Evolutionary conservation across 2,329 filamentous ascomycete species (phyloP).

Genomic region (Cercospora citrullina): DNA sequence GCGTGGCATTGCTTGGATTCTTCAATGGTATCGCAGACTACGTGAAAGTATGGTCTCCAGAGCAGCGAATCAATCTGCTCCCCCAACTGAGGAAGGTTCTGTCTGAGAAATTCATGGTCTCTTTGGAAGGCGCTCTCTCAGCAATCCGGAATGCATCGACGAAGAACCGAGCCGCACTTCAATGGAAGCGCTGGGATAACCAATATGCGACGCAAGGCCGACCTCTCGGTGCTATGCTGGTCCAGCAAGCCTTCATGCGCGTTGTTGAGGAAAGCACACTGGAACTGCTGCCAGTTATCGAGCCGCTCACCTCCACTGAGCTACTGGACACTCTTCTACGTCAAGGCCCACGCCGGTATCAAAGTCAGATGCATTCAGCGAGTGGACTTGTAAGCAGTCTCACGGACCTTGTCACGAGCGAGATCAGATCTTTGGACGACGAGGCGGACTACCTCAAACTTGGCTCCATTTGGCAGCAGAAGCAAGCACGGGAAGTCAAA

Average conservation of each 20-base stretch:
- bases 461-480: slow-evolving; percentile 82
- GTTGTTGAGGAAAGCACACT: slow-evolving; percentile 58
- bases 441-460: slow-evolving; percentile 87
- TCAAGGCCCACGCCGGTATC: slow-evolving; percentile 18
- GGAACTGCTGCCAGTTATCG: slow-evolving; percentile 29
- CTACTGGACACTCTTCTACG: slow-evolving; percentile 41
- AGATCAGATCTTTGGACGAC: slow-evolving; percentile 84
- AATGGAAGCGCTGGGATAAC: slow-evolving; percentile 84
- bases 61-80: slow-evolving; percentile 72
- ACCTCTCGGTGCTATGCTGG: slow-evolving; percentile 84
- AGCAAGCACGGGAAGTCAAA: slow-evolving; percentile 81
- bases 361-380: slow-evolving; percentile 15
- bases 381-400: slow-evolving; percentile 57
- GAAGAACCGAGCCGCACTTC: slow-evolving; percentile 65
- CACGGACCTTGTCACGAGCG: slow-evolving; percentile 72
- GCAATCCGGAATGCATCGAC: slow-evolving; percentile 78
- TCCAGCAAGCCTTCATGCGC: slow-evolving; percentile 86
- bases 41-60: slow-evolving; percentile 75
- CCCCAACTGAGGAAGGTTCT: slow-evolving; percentile 70
- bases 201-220: slow-evolving; percentile 78
- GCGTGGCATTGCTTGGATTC: slow-evolving; percentile 86
- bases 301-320: slow-evolving; percentile 22
- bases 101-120: slow-evolving; percentile 80
- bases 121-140: slow-evolving; percentile 85
- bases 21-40: slow-evolving; percentile 77